These are phyloP conservation scores for Starmerella gropengiesseri DNA, from an alignment of 805 yeast species.

Conservation along the genomic window DNA sequence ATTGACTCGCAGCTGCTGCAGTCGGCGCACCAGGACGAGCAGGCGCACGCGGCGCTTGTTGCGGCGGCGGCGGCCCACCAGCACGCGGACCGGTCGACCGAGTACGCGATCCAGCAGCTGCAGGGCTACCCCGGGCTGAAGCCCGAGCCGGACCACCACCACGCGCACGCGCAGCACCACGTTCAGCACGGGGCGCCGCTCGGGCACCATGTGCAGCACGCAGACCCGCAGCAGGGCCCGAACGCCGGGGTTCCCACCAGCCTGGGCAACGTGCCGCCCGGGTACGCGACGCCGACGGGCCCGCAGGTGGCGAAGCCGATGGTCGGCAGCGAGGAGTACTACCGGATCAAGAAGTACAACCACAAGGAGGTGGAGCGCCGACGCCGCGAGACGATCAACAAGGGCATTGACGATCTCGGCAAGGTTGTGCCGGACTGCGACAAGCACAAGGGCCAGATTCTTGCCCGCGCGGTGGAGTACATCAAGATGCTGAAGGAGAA, in stretches of 20 bases:
- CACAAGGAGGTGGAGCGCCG: constrained; percentile 44
- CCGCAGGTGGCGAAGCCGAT: constrained; percentile 38
- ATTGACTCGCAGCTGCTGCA: constrained; percentile 22
- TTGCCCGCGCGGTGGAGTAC: constrained; percentile 80
- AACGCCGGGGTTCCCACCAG: constrained; percentile 11
- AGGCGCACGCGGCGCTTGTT: constrained; percentile 16
- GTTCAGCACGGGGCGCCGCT: constrained; percentile 2
- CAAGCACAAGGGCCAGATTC: constrained; percentile 74
- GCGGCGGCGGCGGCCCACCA: constrained; percentile 21
- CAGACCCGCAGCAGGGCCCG: constrained; percentile 2
- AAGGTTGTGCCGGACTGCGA: constrained; percentile 35
- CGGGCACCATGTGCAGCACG: constrained; percentile 5
- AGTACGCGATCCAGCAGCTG: constrained; percentile 23
- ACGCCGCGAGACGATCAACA: constrained; percentile 30
- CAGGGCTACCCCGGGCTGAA: constrained; percentile 20
- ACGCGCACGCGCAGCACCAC: constrained; percentile 7
- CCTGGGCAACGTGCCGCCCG: constrained; percentile 10
- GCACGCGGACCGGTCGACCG: constrained; percentile 21
- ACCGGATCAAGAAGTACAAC: constrained; percentile 68
- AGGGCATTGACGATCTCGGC: constrained; percentile 33
- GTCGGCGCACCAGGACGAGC: constrained; percentile 20
- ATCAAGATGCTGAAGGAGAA: constrained; percentile 82
- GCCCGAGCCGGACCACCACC: constrained; percentile 17
- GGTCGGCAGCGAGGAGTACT: constrained; percentile 79
- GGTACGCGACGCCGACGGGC: constrained; percentile 4